phyloP scores from a whole-genome alignment of 805 yeast species.

The Myxozyma lipomycoides region DNA sequence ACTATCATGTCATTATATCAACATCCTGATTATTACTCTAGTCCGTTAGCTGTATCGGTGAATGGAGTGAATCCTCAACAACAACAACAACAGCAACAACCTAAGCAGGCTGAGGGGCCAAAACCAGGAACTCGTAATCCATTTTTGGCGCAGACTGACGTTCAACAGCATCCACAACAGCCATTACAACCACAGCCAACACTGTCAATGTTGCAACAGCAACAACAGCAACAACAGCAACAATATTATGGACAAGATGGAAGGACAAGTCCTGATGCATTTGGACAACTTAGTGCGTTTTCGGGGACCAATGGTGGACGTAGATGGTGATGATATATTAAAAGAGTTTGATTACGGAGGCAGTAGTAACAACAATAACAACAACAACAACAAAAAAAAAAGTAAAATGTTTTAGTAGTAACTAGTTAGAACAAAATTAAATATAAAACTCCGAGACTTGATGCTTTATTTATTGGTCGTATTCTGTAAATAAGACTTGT shows the following conservation, averaged over 20 bases:
- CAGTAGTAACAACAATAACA: no score
- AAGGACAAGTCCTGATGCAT: slow-evolving; percentile 29
- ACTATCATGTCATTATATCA: slow-evolving; percentile 26
- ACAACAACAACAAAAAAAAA: no score
- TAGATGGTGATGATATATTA: slow-evolving; percentile 2
- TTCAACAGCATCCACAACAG: slow-evolving; percentile 8
- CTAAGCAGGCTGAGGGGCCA: background rate
- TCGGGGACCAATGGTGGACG: slow-evolving; percentile 10
- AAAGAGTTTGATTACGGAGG: no score
- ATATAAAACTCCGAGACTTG: background rate
- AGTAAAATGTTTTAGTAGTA: no score
- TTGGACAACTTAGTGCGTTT: slow-evolving; percentile 28
- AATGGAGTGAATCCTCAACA: slow-evolving; percentile 4
- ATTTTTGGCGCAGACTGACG: slow-evolving; percentile 9
- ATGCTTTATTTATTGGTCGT: background rate
- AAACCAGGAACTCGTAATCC: slow-evolving; percentile 25
- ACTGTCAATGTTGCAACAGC: slow-evolving; percentile 2
- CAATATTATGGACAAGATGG: slow-evolving; percentile 12
- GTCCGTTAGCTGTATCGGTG: slow-evolving; percentile 24
- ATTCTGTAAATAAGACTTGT: slow-evolving; percentile 52
- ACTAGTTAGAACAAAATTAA: background rate
- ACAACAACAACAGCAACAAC: slow-evolving; percentile 5
- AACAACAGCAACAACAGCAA: slow-evolving; percentile 5
- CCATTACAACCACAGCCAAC: slow-evolving; percentile 1
- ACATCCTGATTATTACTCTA: slow-evolving; percentile 26